Conservation (phyloP, 768 basidiomycete species). For the Mycena floridula region DNA sequence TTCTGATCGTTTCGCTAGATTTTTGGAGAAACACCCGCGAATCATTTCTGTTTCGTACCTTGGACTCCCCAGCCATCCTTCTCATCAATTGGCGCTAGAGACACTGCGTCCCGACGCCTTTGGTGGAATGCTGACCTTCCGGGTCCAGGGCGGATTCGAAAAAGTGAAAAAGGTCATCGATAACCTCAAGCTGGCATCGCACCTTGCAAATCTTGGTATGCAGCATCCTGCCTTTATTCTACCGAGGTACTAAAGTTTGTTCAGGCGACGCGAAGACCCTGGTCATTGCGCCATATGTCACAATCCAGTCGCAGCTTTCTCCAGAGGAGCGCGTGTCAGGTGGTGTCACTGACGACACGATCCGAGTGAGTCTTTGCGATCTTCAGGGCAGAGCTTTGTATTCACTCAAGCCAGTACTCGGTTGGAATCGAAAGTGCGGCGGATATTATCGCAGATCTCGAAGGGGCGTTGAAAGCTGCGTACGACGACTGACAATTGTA, state of each 20-base stretch:
- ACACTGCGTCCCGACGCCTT: conserved; percentile 20
- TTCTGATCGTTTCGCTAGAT: conserved; percentile 9
- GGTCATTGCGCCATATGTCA: conserved; percentile 51
- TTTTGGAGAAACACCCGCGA: conserved; percentile 25
- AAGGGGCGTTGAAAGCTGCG: conserved; percentile 35
- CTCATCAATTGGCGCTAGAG: conserved; percentile 26
- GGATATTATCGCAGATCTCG: conserved; percentile 44
- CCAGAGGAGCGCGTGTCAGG: conserved; percentile 39
- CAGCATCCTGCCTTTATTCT: neutral
- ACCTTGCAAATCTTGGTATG: conserved; percentile 29
- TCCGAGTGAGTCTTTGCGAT: conserved; percentile 34
- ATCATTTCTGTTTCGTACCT: conserved; percentile 35
- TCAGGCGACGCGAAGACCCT: conserved; percentile 48
- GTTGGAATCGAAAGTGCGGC: conserved; percentile 38
- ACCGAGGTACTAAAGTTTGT: neutral
- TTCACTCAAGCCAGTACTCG: conserved; percentile 21
- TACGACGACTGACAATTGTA: no score
- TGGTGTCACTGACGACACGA: conserved; percentile 52
- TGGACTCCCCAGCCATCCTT: conserved; percentile 27
- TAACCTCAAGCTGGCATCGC: conserved; percentile 27
- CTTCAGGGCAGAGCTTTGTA: neutral
- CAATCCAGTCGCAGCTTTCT: conserved; percentile 54
- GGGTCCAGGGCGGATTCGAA: conserved; percentile 27
- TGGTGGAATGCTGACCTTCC: conserved; percentile 35
- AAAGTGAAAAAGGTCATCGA: conserved; percentile 27